Conservation (phyloP, 2,329 filamentous ascomycete genomes). For the Neopestalotiopsis clavispora region DNA sequence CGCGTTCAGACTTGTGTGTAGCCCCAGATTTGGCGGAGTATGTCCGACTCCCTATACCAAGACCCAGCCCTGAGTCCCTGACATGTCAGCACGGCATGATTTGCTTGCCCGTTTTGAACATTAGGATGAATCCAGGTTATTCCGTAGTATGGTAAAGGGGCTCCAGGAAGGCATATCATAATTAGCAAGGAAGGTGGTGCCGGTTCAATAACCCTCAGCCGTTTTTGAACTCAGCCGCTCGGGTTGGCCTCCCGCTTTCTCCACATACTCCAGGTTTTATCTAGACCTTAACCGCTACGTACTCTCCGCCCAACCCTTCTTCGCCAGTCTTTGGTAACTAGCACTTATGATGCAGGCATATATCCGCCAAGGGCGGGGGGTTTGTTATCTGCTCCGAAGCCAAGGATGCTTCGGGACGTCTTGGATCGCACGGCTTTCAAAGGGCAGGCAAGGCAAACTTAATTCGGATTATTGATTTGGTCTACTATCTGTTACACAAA, state of each 20-base stretch:
- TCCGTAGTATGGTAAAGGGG: too few species aligned
- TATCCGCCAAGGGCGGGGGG: not conserved
- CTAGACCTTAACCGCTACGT: not conserved
- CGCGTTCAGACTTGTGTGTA: not conserved
- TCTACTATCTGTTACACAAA: too few species aligned
- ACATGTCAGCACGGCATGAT: too few species aligned
- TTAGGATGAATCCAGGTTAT: too few species aligned
- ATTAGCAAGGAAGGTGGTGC: not conserved
- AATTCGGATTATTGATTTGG: too few species aligned
- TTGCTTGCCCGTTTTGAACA: too few species aligned
- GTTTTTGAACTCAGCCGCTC: slow-evolving; percentile 26
- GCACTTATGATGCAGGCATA: not conserved
- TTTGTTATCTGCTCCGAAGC: not conserved
- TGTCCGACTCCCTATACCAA: not conserved
- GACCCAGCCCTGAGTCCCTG: too few species aligned
- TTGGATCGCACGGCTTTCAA: too few species aligned
- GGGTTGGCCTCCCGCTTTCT: slow-evolving; percentile 27
- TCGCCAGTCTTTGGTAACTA: not conserved
- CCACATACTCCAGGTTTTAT: slow-evolving; percentile 23
- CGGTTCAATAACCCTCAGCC: not conserved
- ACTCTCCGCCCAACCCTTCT: not conserved
- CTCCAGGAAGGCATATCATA: not conserved
- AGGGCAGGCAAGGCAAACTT: too few species aligned
- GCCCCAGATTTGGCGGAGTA: too few species aligned
- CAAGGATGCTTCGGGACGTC: too few species aligned